A percentile compares a stretch with the other conserved stretches of the same genome.
These are phyloP conservation scores for Paramecium bursaria DNA, from an alignment of 73 alveolate species.

Conservation along the genomic window DNA sequence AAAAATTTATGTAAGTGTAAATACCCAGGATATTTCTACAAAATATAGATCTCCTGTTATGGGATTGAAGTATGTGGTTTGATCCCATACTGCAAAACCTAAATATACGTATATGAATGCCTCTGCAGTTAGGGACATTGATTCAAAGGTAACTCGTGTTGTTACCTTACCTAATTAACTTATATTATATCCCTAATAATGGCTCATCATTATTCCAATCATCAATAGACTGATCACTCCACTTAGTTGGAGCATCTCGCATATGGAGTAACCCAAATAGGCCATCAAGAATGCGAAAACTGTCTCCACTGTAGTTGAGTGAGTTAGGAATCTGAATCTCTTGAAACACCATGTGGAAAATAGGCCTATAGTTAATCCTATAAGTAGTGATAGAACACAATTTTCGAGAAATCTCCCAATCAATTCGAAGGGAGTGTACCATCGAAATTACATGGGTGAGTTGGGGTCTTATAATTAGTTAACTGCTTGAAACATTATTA, in stretches of 20 bases:
- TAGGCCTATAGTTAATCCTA: constrained; percentile 74
- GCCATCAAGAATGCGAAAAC: constrained; percentile 89
- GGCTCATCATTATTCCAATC: constrained; percentile 94
- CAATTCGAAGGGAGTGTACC: neutral
- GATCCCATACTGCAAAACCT: constrained; percentile 67
- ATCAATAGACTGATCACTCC: constrained; percentile 93
- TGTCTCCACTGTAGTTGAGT: constrained; percentile 87
- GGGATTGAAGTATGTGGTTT: constrained; percentile 54
- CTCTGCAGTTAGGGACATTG: constrained; percentile 60
- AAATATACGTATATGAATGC: constrained; percentile 66
- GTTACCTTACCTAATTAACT: constrained; percentile 72
- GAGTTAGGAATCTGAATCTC: constrained; percentile 70
- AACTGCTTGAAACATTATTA: constrained; percentile 72
- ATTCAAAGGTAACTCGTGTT: constrained; percentile 66
- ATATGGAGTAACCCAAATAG: constrained; percentile 84
- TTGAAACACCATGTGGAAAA: constrained; percentile 77
- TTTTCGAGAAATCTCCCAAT: constrained; percentile 55
- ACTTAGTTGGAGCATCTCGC: constrained; percentile 90
- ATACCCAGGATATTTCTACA: constrained; percentile 67
- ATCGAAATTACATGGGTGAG: neutral
- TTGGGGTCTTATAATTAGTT: neutral
- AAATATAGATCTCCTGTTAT: constrained; percentile 15
- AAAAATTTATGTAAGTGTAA: constrained; percentile 34
- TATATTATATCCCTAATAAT: constrained; percentile 93
- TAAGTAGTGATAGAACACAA: constrained; percentile 47